Evolutionary conservation across 1,139 yeast genomes (phyloP), one percentile per base, ranked within the genome.

Genomic region (Debaryomyces coudertii): DNA sequence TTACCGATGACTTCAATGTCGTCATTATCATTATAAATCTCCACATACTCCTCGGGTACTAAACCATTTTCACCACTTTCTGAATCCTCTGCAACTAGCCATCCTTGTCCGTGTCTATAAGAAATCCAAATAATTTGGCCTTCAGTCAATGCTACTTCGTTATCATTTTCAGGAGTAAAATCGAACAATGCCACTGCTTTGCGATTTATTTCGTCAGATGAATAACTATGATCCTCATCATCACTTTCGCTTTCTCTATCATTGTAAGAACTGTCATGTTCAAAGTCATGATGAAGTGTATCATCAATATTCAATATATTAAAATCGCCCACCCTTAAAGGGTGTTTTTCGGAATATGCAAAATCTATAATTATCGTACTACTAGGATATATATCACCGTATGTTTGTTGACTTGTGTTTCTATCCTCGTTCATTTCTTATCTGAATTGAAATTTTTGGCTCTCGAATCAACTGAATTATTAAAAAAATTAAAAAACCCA

Each of bases 21-120:
- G 5, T 55, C 62, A n/a, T 61, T 60, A 24, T 54, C 60, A 35
- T 57, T 55, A 37, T 75, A 56, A 45, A 85, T 71, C 52, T 86
- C 87, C 37, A 93, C 97, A 58, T 90, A 93, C 57, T 89, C 97
- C 60, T 92, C 97, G 1, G 99, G 99, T 5, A 93, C 96, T 44
- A 93, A 78, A 1, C 99, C 99, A 24, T 95, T 88, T 54, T 85
- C 87, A 1, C 90, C 92, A 3, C 87, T 78, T 28, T 65, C 76
- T 0, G 90, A 87, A 59, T 88, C 92, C 55, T 85, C 89, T 0
- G 98, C 98, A 42, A 93, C 98, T 4, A 95, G 76, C 99, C 99
- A 93, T 5, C 99, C 99, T 63, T 93, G 97, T 16, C 98, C 98
- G 63, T 93, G 97, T 51, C 96, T 80, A 64, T 92, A 92, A 49